Conservation (phyloP, 2,329 filamentous ascomycete genomes). For the Talaromyces sp. region DNA sequence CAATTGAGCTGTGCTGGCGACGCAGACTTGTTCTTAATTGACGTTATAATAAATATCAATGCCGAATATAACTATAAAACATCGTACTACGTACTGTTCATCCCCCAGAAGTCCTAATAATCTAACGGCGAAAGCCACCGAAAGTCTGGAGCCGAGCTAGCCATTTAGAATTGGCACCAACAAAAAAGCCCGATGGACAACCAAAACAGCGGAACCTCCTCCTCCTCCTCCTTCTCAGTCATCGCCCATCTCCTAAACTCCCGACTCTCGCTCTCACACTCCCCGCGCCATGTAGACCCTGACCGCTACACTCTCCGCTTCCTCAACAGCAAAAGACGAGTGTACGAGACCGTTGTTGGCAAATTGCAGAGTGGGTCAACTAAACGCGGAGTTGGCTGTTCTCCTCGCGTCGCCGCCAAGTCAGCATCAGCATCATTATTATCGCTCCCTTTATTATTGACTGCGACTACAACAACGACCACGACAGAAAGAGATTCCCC, state of each 20-base stretch:
- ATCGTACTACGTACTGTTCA: too few relatives aligned
- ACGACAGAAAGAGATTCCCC: constrained; percentile 1
- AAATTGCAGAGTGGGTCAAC: constrained; percentile 12
- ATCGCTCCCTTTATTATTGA: background rate
- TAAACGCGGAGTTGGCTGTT: background rate
- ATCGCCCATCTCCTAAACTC: constrained; percentile 7
- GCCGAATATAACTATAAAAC: background rate
- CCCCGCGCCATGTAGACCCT: constrained; percentile 14
- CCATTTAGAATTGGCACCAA: background rate
- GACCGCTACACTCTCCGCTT: constrained; percentile 10
- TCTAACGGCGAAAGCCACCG: background rate
- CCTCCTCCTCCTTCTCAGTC: background rate
- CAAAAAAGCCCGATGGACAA: background rate
- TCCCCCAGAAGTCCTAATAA: background rate
- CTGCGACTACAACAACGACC: constrained; percentile 10
- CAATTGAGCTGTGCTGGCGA: background rate
- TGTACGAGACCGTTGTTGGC: constrained; percentile 18
- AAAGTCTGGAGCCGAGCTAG: background rate
- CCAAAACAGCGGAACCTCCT: background rate
- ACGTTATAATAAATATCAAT: background rate
- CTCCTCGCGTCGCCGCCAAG: constrained; percentile 16
- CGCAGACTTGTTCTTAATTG: background rate
- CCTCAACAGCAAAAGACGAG: constrained; percentile 9
- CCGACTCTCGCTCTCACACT: background rate
- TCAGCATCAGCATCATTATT: background rate